Percentiles rank a stretch among this genome's conserved stretches.
Evolutionary conservation across 176 grass and related monocot genomes (phyloP).

Genomic region (Melocanna baccifera): DNA sequence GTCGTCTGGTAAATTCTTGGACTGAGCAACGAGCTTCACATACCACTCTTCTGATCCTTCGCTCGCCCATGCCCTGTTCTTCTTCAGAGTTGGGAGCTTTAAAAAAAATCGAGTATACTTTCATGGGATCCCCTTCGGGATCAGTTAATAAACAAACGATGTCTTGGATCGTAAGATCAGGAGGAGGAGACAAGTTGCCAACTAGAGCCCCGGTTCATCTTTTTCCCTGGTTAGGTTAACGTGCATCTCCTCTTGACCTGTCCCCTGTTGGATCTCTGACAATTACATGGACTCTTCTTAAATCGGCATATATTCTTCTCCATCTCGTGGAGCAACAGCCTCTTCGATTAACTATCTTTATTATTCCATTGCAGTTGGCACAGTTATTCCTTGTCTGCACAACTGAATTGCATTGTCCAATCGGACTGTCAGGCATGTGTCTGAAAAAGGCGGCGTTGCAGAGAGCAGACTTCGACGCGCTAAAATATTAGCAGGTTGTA

Average conservation of each 20-base stretch:
- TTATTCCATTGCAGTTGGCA: not conserved
- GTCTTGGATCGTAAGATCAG: not conserved
- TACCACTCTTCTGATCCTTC: not conserved
- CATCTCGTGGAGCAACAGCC: not conserved
- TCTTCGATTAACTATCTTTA: not conserved
- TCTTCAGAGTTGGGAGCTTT: not conserved
- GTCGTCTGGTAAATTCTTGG: not conserved
- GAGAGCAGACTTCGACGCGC: not conserved
- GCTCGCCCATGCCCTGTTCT: not conserved
- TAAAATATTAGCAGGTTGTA: not conserved
- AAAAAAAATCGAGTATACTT: not conserved
- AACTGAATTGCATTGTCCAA: not conserved
- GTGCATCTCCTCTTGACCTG: not conserved
- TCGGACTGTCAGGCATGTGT: not conserved
- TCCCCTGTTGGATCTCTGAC: not conserved
- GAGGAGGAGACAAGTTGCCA: conserved; percentile 16
- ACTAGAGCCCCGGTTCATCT: not conserved
- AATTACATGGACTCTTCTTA: not conserved
- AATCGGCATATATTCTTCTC: not conserved
- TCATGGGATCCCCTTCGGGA: not conserved
- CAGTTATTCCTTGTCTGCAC: not conserved
- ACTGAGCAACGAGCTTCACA: not conserved
- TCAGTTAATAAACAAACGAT: not conserved
- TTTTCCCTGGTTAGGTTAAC: not conserved
- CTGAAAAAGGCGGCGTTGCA: not conserved